Evolutionary conservation across 768 basidiomycete species (phyloP).

Genomic region (Mycena epipterygia): DNA sequence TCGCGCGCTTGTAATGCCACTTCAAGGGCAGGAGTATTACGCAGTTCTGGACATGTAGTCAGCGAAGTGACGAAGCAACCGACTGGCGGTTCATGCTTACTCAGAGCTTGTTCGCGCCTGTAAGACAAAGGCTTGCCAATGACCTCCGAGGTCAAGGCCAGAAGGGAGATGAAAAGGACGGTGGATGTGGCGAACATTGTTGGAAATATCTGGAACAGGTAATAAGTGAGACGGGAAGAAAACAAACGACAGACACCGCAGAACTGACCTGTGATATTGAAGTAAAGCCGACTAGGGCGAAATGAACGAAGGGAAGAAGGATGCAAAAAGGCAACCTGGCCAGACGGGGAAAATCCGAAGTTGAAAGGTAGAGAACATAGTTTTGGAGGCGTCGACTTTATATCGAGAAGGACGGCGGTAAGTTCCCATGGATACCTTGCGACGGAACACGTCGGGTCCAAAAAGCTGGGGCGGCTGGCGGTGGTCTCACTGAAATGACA

Average conservation of each 20-base stretch:
- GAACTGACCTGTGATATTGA: conserved; percentile 27
- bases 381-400: conserved; percentile 13
- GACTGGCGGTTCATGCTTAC: background rate
- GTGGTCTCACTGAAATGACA: no score
- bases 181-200: conserved; percentile 36
- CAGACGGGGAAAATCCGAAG: conserved; percentile 34
- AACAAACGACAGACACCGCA: background rate
- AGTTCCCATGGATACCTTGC: conserved; percentile 25
- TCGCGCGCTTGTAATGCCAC: conserved; percentile 10
- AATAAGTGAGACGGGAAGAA: background rate
- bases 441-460: no score
- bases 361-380: conserved; percentile 12
- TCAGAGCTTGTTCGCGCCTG: conserved; percentile 28
- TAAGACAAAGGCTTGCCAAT: conserved; percentile 32
- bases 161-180: conserved; percentile 32
- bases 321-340: conserved; percentile 40
- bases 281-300: conserved; percentile 33
- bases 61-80: background rate
- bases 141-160: conserved; percentile 29
- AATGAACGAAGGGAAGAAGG: conserved; percentile 35
- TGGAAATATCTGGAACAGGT: conserved; percentile 15
- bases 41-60: conserved; percentile 4
- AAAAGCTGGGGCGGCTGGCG: no score
- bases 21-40: conserved; percentile 9
- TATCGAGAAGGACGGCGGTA: background rate